Conservation (phyloP, 768 basidiomycete genomes). For the Xerocomus spinulosus region DNA sequence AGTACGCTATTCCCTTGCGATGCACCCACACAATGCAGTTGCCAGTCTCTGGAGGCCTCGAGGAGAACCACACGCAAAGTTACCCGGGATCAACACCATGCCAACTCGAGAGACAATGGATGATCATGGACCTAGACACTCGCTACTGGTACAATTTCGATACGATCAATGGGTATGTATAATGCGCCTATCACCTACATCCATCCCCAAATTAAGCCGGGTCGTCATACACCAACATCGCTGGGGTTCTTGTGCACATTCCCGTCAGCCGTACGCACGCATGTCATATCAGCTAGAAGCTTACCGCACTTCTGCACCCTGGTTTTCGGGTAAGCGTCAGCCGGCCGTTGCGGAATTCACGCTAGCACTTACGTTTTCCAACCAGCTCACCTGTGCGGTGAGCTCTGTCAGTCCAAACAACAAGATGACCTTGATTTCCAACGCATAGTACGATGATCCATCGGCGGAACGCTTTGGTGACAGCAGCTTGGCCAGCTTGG, state of each 20-base stretch:
- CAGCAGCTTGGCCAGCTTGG: conserved; percentile 26
- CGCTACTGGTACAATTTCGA: too few species aligned
- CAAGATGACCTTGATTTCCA: conserved; percentile 37
- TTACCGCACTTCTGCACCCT: conserved; percentile 37
- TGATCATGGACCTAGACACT: too few species aligned
- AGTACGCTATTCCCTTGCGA: too few species aligned
- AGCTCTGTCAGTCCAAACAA: conserved; percentile 52
- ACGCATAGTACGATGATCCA: conserved; percentile 22
- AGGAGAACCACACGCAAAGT: too few species aligned
- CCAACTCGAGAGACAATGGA: too few species aligned
- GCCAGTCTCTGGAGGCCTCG: too few species aligned
- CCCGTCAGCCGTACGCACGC: not conserved
- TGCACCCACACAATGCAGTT: too few species aligned
- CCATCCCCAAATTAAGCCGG: not conserved
- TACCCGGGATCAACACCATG: too few species aligned
- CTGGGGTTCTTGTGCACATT: conserved; percentile 21
- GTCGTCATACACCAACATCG: conserved; percentile 30
- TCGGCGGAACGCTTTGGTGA: conserved; percentile 17
- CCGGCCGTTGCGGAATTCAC: not conserved
- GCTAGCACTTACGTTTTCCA: conserved; percentile 39
- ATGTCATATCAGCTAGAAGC: not conserved
- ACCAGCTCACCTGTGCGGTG: conserved; percentile 49
- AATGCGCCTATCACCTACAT: too few species aligned
- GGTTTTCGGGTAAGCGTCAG: not conserved
- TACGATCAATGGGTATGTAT: too few species aligned